These are phyloP conservation scores for Nemania sp. DNA, from an alignment of 2,329 filamentous ascomycete species.

Conservation along the genomic window DNA sequence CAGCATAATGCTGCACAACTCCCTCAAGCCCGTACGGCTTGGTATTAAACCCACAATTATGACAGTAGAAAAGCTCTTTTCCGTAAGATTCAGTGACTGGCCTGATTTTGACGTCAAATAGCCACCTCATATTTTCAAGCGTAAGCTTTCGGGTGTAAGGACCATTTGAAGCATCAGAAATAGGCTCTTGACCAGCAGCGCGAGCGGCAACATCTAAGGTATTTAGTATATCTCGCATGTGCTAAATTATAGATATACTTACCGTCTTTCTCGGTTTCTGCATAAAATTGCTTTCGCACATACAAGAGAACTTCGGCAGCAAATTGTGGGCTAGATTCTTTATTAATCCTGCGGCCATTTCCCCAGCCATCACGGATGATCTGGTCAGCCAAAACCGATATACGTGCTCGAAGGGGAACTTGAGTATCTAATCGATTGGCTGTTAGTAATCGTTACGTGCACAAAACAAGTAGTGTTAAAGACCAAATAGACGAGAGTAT, in stretches of 20 bases:
- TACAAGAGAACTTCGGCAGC: constrained; percentile 78
- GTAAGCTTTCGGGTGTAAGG: constrained; percentile 56
- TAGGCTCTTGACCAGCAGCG: constrained; percentile 59
- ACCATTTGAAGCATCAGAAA: constrained; percentile 63
- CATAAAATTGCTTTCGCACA: constrained; percentile 75
- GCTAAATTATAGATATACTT: constrained; percentile 4
- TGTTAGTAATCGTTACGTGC: background rate
- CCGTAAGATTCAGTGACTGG: constrained; percentile 73
- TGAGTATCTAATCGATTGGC: constrained; percentile 63
- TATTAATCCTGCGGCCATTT: constrained; percentile 71
- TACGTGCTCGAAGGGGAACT: constrained; percentile 72
- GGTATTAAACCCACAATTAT: constrained; percentile 71
- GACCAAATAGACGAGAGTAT: background rate
- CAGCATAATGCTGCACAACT: constrained; percentile 84
- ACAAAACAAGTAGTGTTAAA: background rate
- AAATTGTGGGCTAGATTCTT: constrained; percentile 74
- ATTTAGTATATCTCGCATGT: constrained; percentile 13
- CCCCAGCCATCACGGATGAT: constrained; percentile 75
- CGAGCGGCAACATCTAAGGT: constrained; percentile 55
- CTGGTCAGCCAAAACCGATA: constrained; percentile 76
- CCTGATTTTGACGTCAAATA: constrained; percentile 82
- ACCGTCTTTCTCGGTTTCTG: constrained; percentile 65
- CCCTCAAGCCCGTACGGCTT: constrained; percentile 83
- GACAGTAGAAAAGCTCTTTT: constrained; percentile 82
- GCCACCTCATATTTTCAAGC: constrained; percentile 87